phyloP scores from a whole-genome alignment of 106 monocot genomes.

The Dactylorhiza incarnata region DNA sequence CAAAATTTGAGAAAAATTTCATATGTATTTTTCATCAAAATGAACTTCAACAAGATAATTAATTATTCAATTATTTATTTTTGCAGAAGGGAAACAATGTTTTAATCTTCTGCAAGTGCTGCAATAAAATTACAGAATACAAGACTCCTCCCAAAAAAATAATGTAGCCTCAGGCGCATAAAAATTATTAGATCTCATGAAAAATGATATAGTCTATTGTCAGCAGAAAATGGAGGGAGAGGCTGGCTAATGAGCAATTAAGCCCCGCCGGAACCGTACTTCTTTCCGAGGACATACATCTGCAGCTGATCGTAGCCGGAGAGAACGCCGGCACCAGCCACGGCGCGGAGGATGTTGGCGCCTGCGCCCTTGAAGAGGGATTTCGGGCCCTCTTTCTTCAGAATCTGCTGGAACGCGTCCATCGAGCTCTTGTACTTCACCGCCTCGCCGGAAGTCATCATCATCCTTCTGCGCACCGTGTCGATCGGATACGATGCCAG shows the following conservation, averaged over 20 bases:
- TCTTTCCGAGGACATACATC: slow-evolving; percentile 37
- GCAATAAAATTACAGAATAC: too few relatives aligned
- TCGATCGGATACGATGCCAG: slow-evolving; percentile 53
- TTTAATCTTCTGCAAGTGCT: too few relatives aligned
- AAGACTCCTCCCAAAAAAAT: too few relatives aligned
- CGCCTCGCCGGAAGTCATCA: slow-evolving; percentile 55
- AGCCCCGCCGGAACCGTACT: slow-evolving; percentile 53
- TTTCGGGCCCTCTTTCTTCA: slow-evolving; percentile 53
- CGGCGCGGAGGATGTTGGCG: slow-evolving; percentile 51
- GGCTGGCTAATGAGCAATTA: neutral
- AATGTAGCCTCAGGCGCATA: too few relatives aligned
- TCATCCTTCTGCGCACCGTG: slow-evolving; percentile 50
- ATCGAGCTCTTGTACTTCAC: slow-evolving; percentile 58
- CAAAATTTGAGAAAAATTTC: too few relatives aligned
- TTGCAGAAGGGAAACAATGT: too few relatives aligned
- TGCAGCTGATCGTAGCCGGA: slow-evolving; percentile 56
- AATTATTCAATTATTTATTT: too few relatives aligned
- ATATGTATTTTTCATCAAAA: too few relatives aligned
- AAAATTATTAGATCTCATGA: too few relatives aligned
- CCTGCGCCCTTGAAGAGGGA: slow-evolving; percentile 64
- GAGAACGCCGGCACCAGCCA: slow-evolving; percentile 61
- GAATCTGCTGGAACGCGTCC: slow-evolving; percentile 38
- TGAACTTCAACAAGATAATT: too few relatives aligned
- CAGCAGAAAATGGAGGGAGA: too few relatives aligned
- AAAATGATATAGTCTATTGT: too few relatives aligned